Evolutionary conservation across 441 rosid species (phyloP), one percentile per base, ranked within the genome.

Genomic region (Euphorbia schlechtendalii): DNA sequence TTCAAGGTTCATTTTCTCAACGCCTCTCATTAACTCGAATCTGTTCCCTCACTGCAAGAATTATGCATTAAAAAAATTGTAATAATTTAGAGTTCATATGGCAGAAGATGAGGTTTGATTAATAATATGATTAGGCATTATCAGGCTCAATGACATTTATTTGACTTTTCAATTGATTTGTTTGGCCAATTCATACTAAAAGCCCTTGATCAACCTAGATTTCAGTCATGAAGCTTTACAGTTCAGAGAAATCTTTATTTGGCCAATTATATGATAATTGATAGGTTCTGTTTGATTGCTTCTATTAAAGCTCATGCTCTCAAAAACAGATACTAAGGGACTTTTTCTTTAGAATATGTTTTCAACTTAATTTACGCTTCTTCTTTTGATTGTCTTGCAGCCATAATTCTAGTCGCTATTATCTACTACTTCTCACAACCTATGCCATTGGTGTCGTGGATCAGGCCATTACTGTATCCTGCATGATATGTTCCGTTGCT

Each of bases 381-480:
- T 52, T 67, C n/a, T n/a, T n/a, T n/a, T n/a, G n/a, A n/a, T 22
- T 65, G 48, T 65, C 52, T 74, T 70, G 67, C 94, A 92, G 97
- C 95, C 61, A 77, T 93, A 28, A 83, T 93, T 68, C 80, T 93
- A 74, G 91, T 93, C 65, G 88, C 92, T 59, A 72, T 82, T 53
- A 88, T 90, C 69, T 90, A 93, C 81, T 77, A 84, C 74, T 90
- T 43, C 65, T 88, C 91, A 3, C 87, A 81, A 69, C 91, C 90
- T 10, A 66, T 90, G 58, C 77, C 83, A 63, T 60, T 71, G 20
- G 64, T 67, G 55, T 77, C 90, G 28, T 88, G 96, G 91, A 57
- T 76, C 81, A 83, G 84, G 73, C 80, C 96, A 34, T 80, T 93
- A 43, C 34, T 90, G 97, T 93, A 88, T 85, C 94, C 97, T 86